A percentile compares a stretch with the other conserved stretches of the same genome.
Evolutionary conservation across 805 yeast genomes (phyloP).

Genomic region (Metschnikowia proteae): DNA sequence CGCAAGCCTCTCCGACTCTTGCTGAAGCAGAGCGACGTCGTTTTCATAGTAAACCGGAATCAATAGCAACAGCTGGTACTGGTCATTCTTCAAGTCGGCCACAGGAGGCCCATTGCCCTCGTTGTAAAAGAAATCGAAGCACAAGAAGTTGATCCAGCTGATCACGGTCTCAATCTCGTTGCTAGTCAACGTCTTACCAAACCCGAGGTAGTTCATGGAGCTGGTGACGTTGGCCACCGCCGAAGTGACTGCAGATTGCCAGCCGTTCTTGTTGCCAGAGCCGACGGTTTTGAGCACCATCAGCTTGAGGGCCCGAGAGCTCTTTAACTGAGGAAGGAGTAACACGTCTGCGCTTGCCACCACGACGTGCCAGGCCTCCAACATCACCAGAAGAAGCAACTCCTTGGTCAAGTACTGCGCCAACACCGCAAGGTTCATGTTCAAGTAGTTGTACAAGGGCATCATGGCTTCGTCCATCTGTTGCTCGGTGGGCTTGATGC

Average conservation of each 20-base stretch:
- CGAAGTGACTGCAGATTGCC: constrained; percentile 45
- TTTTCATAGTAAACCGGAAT: constrained; percentile 65
- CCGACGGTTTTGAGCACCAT: constrained; percentile 19
- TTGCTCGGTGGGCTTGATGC: constrained; percentile 38
- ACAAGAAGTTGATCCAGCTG: constrained; percentile 63
- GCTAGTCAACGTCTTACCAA: constrained; percentile 52
- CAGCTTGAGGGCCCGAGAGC: constrained; percentile 33
- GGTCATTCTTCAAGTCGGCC: constrained; percentile 54
- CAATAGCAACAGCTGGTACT: constrained; percentile 60
- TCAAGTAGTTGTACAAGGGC: constrained; percentile 72
- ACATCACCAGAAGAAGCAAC: constrained; percentile 59
- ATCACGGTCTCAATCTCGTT: constrained; percentile 66
- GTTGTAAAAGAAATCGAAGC: constrained; percentile 72
- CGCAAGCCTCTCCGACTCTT: constrained; percentile 57
- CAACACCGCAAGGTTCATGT: constrained; percentile 60
- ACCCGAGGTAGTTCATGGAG: constrained; percentile 42
- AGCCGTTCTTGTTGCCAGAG: constrained; percentile 19
- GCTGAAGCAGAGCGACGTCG: constrained; percentile 42
- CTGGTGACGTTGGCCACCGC: constrained; percentile 50
- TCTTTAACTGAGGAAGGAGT: constrained; percentile 66
- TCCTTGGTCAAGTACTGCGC: constrained; percentile 56
- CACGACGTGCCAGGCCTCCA: constrained; percentile 77
- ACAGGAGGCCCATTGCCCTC: constrained; percentile 79
- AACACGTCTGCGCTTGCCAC: constrained; percentile 66
- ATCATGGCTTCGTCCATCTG: constrained; percentile 61